Evolutionary conservation across 331 rosid species (phyloP), one percentile per base, ranked within the genome.

Genomic region (Rhamnella rubrinervis): DNA sequence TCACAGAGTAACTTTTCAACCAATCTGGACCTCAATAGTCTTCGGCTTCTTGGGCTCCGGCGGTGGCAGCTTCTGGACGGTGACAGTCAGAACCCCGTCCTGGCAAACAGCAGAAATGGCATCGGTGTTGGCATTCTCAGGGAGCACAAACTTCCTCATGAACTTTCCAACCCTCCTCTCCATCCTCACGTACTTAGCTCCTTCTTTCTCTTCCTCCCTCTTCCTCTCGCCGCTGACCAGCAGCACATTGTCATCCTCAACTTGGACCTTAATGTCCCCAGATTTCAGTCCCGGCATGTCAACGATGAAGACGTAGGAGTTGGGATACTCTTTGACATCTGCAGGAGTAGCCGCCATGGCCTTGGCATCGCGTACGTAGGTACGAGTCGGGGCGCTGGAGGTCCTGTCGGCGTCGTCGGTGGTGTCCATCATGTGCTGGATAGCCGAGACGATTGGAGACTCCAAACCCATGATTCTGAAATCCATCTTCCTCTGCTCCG

Each of bases 301-400:
- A 41, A 89, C 71, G 57, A 85, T 72, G 52, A 89, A 92, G 11
- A 61, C 81, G 61, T 82, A 92, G 2, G 86, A 72, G 17, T 84
- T 71, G 0, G 83, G 84, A 6, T 72, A 66, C 74, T 92, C 97
- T 82, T 80, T 92, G 37, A 89, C 83, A 62, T 92, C 97, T 0
- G 90, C 93, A 1, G 96, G 85, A 0, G 96, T 92, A 2, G 96
- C 73, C 0, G 95, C 89, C 92, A 87, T 85, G 56, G 96, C 97
- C 79, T 81, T 89, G 0, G 96, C 85, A 2, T 92, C 97, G 0
- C 92, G 81, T 6, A 89, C 85, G 35, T 84, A 89, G 3, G 75
- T 70, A 4, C 81, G 52, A 0, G 87, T 77, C 0, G 96, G 95
- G 0, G 88, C 90, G 56, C 63, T 77, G n/a, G 31, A 2, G 17